Base-by-base conservation (phyloP, 2,329 filamentous ascomycete species). In the Westerdykella aurantiaca region DNA sequence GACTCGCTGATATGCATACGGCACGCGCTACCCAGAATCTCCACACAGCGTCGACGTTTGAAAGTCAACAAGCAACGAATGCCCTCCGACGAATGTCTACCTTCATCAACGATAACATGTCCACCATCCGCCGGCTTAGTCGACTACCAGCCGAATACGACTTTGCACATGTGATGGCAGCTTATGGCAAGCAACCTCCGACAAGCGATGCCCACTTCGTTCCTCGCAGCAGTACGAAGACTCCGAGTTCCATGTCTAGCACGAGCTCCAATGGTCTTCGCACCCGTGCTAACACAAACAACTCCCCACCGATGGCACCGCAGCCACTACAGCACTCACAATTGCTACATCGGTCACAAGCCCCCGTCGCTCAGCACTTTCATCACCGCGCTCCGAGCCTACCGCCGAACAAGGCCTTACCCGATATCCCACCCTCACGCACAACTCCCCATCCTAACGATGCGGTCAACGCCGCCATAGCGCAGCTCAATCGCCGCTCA, bases 111-210 rank as follows among this genome's bases (percentile, higher is more conserved):
- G 39, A 45, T 14, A 56, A 56, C 39, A 51, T 52, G 45, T 50
- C 51, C 3, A 49, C 42, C 13, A 56, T 56, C 18, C 52, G 52
- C 2, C 45, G 52, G 9, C 38, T 56, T 14, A 50, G 47, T 29
- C 41, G 45, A 11, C 23, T 56, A 23, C 52, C 51, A 12, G 49
- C 47, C 14, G 42, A 45, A 11, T 52, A 52, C 37, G 49, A 56
- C 37, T 53, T 52, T 38, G 42, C 41, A 13, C 45, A 50, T 23
- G 14, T 56, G 11, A 56, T 54, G 53, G 49, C 49, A 14, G 39
- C 48, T 22, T 54, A 56, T 33, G 51, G 49, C 9, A 53, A 53
- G 39, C n/a, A n/a, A n/a, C n/a, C n/a, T n/a, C n/a, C n/a, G n/a
- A n/a, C n/a, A n/a, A n/a, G 18, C 18, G 6, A 21, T 21, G 18